phyloP scores from a whole-genome alignment of 2,329 filamentous ascomycete genomes.

The Paecilomyces dactylethromorphus region DNA sequence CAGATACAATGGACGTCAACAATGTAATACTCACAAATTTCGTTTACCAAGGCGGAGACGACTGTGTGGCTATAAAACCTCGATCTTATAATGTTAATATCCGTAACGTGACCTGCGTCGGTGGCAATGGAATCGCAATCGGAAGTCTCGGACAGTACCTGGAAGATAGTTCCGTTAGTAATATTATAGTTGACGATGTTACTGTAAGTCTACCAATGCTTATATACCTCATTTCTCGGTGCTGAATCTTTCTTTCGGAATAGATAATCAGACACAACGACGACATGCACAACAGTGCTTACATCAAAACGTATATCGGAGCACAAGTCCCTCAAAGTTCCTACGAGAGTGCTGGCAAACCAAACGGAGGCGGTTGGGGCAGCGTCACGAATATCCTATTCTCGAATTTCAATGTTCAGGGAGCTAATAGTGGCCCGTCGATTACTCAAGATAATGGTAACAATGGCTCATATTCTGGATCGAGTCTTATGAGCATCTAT shows the following conservation, averaged over 20 bases:
- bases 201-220: constrained; percentile 8
- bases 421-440: constrained; percentile 35
- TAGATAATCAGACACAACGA: constrained; percentile 40
- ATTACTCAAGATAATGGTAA: constrained; percentile 47
- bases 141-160: constrained; percentile 51
- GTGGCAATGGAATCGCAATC: constrained; percentile 47
- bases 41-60: constrained; percentile 51
- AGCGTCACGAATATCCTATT: constrained; percentile 45
- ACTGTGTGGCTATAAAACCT: constrained; percentile 57
- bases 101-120: constrained; percentile 49
- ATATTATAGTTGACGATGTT: constrained; percentile 44
- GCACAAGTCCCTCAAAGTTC: constrained; percentile 37
- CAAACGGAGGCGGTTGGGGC: constrained; percentile 51
- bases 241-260: not conserved
- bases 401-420: constrained; percentile 45
- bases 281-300: constrained; percentile 44
- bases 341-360: constrained; percentile 45
- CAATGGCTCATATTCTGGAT: constrained; percentile 44
- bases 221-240: not conserved
- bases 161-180: constrained; percentile 47
- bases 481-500: constrained; percentile 45
- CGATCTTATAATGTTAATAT: constrained; percentile 54
- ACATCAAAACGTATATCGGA: constrained; percentile 54
- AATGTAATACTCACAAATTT: constrained; percentile 47
- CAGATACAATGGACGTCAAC: constrained; percentile 48